phyloP scores from a whole-genome alignment of 768 basidiomycete genomes.

The Xerocomus brunneocitrinus region DNA sequence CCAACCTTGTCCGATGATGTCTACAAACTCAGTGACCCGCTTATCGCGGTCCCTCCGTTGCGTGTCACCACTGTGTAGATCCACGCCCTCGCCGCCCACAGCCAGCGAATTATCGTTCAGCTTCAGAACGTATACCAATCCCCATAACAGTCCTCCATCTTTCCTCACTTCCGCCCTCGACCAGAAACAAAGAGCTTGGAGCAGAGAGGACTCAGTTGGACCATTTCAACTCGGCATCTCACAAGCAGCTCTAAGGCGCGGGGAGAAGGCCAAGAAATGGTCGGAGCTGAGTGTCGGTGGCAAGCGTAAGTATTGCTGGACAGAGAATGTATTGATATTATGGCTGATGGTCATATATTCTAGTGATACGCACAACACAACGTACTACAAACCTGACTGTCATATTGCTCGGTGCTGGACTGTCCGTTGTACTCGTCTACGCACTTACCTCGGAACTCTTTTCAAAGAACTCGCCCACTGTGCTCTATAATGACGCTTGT shows the following conservation, averaged over 20 bases:
- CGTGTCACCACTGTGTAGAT: not conserved
- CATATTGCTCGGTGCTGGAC: constrained; percentile 71
- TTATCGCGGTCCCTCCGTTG: constrained; percentile 8
- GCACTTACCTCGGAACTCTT: constrained; percentile 80
- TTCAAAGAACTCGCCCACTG: constrained; percentile 84
- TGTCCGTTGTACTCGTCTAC: constrained; percentile 70
- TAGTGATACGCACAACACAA: constrained; percentile 37
- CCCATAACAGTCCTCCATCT: constrained; percentile 40
- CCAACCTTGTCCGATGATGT: constrained; percentile 10
- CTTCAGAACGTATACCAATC: constrained; percentile 42
- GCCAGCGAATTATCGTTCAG: not conserved
- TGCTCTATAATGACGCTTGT: constrained; percentile 63
- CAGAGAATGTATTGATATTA: not conserved
- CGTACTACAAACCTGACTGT: constrained; percentile 49
- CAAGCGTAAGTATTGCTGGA: constrained; percentile 49
- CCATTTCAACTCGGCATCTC: constrained; percentile 75
- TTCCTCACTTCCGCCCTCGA: constrained; percentile 64
- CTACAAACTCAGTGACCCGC: constrained; percentile 2
- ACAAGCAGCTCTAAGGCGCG: constrained; percentile 48
- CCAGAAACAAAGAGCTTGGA: constrained; percentile 43
- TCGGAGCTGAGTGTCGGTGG: constrained; percentile 70
- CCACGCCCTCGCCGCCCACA: not conserved
- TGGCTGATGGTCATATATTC: not conserved
- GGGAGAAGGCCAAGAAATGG: constrained; percentile 67
- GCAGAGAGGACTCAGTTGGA: constrained; percentile 60